Base-by-base conservation (phyloP, 2,329 filamentous ascomycete genomes). In the Lachnellula cervina region DNA sequence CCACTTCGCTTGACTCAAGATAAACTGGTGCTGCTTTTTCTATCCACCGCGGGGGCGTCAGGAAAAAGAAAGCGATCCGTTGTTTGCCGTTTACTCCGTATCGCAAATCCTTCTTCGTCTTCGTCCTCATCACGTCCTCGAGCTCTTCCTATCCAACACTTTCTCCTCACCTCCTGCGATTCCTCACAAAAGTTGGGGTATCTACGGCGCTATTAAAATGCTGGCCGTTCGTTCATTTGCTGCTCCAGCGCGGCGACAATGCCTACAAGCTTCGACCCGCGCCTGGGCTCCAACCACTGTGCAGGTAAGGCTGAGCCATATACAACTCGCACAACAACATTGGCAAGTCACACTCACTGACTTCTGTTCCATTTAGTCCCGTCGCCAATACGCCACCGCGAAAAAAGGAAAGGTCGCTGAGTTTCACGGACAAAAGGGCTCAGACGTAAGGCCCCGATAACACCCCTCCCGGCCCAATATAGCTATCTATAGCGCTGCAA, bases 381-480 rank as follows among this genome's bases (percentile, higher is more conserved):
- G 76, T 72, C 77, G 84, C 72, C 82, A 74, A 75, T 92, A 87
- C 78, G 83, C 82, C 72, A 82, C 67, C 71, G 70, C 78, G 72
- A 73, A 75, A 59, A 75, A 81, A 59, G 83, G 89, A 43, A 83
- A 83, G 68, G 91, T 97, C 69, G 94, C 92, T 74, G 89, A 94
- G 79, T 99, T 97, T 80, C 87, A 90, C 70, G 94, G 93, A 67
- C 81, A 84, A 72, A 97, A 96, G 79, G 90, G 89, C 72, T 78
- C 87, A 72, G 87, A 93, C 80, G 90, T 94, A 85, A 74, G 88
- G 78, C 64, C 62, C 49, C 59, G 56, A 63, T 60, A 60, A 72
- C 48, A 47, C 57, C 75, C 76, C 75, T 74, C 50, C 7, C 50
- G 50, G 51, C 43, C 47, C 56, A 49, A 56, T 47, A 58, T 49